phyloP scores from a whole-genome alignment of 2,329 filamentous ascomycete genomes.

The Periconia digitata region DNA sequence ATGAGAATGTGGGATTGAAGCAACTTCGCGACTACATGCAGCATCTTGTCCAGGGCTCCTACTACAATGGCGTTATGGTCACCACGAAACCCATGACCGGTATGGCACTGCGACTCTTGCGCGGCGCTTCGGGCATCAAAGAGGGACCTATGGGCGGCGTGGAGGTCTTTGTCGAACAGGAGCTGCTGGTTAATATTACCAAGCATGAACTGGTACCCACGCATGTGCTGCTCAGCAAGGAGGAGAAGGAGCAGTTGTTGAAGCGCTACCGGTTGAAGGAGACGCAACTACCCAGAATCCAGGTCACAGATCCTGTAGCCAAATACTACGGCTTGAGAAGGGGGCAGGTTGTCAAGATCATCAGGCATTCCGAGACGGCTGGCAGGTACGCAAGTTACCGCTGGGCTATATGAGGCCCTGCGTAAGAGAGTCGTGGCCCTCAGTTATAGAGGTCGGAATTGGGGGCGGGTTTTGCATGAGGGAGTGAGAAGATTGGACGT shows the following conservation, averaged over 20 bases:
- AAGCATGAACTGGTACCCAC: slow-evolving; percentile 95
- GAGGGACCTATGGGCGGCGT: slow-evolving; percentile 75
- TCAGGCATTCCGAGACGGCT: slow-evolving; percentile 90
- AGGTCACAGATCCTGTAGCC: slow-evolving; percentile 88
- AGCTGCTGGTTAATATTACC: slow-evolving; percentile 96
- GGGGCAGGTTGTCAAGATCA: slow-evolving; percentile 98
- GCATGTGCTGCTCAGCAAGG: slow-evolving; percentile 84
- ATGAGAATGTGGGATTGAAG: slow-evolving; percentile 81
- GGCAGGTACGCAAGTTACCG: slow-evolving; percentile 96
- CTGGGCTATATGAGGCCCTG: slow-evolving; percentile 53
- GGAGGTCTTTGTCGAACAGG: slow-evolving; percentile 94
- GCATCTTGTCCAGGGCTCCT: slow-evolving; percentile 75
- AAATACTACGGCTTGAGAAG: slow-evolving; percentile 87
- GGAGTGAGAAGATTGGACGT: slow-evolving; percentile 4
- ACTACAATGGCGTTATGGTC: slow-evolving; percentile 88
- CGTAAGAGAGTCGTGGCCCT: background rate
- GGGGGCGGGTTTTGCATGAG: background rate
- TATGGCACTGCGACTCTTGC: slow-evolving; percentile 59
- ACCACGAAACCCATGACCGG: slow-evolving; percentile 80
- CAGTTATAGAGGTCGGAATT: background rate
- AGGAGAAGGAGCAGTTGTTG: slow-evolving; percentile 85
- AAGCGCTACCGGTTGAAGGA: slow-evolving; percentile 94
- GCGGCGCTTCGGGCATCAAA: slow-evolving; percentile 27
- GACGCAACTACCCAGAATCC: slow-evolving; percentile 90
- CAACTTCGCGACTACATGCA: slow-evolving; percentile 90